A percentile compares a stretch with the other conserved stretches of the same genome.
Evolutionary conservation across 352 stramenopile species (phyloP).

Genomic region (Pythium coloratum): DNA sequence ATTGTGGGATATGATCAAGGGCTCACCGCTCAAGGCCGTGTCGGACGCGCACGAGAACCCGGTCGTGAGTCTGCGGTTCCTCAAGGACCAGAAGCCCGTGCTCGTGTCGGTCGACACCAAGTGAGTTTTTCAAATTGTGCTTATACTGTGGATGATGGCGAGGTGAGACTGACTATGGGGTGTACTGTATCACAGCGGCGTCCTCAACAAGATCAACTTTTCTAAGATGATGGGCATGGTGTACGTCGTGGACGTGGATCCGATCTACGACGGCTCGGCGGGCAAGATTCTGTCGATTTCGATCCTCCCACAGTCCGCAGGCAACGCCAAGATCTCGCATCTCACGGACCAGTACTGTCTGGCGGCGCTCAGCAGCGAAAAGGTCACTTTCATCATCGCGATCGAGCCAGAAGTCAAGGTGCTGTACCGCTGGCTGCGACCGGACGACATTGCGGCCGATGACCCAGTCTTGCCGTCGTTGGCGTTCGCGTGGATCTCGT

Average conservation of each 20-base stretch:
- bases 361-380: slow-evolving; percentile 83
- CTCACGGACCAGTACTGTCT: slow-evolving; percentile 86
- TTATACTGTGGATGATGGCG: background rate
- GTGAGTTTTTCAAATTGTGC: slow-evolving; percentile 27
- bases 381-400: slow-evolving; percentile 95
- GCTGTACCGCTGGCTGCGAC: slow-evolving; percentile 92
- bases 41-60: slow-evolving; percentile 89
- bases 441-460: slow-evolving; percentile 62
- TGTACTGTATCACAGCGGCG: slow-evolving; percentile 54
- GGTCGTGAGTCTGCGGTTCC: slow-evolving; percentile 81
- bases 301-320: slow-evolving; percentile 71
- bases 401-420: slow-evolving; percentile 95
- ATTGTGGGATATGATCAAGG: slow-evolving; percentile 97
- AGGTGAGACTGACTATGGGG: slow-evolving; percentile 16
- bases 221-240: slow-evolving; percentile 94
- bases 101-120: slow-evolving; percentile 84
- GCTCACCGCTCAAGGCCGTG: slow-evolving; percentile 88
- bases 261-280: slow-evolving; percentile 93
- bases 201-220: slow-evolving; percentile 95
- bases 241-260: slow-evolving; percentile 94
- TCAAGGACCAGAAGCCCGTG: slow-evolving; percentile 86
- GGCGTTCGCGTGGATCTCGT: slow-evolving; percentile 93
- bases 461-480: slow-evolving; percentile 91
- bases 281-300: slow-evolving; percentile 87
- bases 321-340: slow-evolving; percentile 85